Evolutionary conservation across 2,329 filamentous ascomycete genomes (phyloP).

Genomic region (Fusarium sp.): DNA sequence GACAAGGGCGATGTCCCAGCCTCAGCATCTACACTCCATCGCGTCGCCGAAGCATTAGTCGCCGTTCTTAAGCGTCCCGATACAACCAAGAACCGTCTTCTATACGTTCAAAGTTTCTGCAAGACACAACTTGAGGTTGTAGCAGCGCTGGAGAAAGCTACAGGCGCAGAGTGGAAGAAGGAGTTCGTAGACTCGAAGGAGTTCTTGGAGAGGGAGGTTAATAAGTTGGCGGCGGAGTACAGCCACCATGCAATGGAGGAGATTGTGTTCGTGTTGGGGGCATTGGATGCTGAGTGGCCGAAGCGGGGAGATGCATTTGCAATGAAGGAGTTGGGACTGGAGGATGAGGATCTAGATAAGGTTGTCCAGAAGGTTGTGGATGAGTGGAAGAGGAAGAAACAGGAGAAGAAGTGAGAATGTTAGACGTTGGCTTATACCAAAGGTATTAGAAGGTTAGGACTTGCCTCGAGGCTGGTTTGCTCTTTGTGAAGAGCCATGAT

Average conservation of each 20-base stretch:
- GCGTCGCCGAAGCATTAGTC: conserved; percentile 60
- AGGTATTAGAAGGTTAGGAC: not conserved
- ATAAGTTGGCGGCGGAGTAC: conserved; percentile 50
- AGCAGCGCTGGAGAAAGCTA: conserved; percentile 60
- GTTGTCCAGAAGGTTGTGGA: conserved; percentile 50
- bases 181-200: conserved; percentile 49
- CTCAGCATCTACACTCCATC: conserved; percentile 58
- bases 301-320: conserved; percentile 53
- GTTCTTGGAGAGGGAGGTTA: conserved; percentile 51
- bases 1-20: conserved; percentile 62
- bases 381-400: conserved; percentile 25
- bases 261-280: conserved; percentile 60
- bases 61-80: conserved; percentile 59
- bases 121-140: conserved; percentile 59
- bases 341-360: conserved; percentile 57
- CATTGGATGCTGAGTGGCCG: conserved; percentile 60
- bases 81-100: conserved; percentile 60
- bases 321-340: conserved; percentile 57
- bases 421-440: not conserved
- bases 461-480: not conserved
- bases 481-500: not conserved
- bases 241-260: conserved; percentile 52
- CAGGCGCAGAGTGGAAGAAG: conserved; percentile 52
- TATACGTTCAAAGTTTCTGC: conserved; percentile 58
- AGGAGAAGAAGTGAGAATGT: conserved; percentile 9